These are phyloP conservation scores for Carex littledalei DNA, from an alignment of 176 grass and related monocot genomes.

Conservation along the genomic window DNA sequence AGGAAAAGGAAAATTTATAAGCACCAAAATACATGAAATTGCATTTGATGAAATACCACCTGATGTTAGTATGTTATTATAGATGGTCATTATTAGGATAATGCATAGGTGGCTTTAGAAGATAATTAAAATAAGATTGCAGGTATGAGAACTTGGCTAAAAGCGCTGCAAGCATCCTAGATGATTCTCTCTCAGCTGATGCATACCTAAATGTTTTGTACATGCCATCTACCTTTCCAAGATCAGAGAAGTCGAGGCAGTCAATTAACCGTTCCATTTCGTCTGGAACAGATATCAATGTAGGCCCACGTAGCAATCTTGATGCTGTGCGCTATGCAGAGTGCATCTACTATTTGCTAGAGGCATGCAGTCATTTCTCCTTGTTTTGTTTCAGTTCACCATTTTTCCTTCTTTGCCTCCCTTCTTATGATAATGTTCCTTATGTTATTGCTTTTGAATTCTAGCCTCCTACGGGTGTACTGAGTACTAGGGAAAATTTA, in stretches of 20 bases:
- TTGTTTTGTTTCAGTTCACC: not conserved
- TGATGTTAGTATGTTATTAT: not conserved
- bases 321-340: slow-evolving; percentile 70
- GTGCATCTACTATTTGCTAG: slow-evolving; percentile 91
- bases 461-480: not conserved
- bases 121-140: slow-evolving; percentile 24
- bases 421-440: not conserved
- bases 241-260: slow-evolving; percentile 65
- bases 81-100: slow-evolving; percentile 4
- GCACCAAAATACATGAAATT: not conserved
- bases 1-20: not conserved
- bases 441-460: not conserved
- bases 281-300: slow-evolving; percentile 53
- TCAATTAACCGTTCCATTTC: slow-evolving; percentile 33
- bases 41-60: not conserved
- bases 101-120: slow-evolving; percentile 12
- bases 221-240: slow-evolving; percentile 90
- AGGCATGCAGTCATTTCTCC: slow-evolving; percentile 36
- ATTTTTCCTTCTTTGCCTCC: not conserved
- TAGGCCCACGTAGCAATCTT: slow-evolving; percentile 78
- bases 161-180: slow-evolving; percentile 79
- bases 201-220: slow-evolving; percentile 91
- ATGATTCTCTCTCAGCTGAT: slow-evolving; percentile 99
- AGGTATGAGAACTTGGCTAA: slow-evolving; percentile 95
- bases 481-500: not conserved